Base-by-base conservation (phyloP, 257 asterid species). In the Paraleonurus japonicus region DNA sequence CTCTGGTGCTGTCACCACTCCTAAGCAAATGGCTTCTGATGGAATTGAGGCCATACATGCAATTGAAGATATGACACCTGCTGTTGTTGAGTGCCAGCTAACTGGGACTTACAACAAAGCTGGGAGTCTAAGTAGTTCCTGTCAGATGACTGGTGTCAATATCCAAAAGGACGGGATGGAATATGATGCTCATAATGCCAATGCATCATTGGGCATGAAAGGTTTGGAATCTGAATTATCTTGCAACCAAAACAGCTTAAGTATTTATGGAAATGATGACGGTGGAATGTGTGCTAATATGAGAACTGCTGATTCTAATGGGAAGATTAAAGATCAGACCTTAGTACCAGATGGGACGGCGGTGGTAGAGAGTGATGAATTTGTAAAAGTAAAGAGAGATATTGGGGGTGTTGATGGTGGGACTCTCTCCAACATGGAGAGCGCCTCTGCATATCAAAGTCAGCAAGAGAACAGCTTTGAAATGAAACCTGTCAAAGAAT, bases 161-260 rank as follows among this genome's bases (percentile, higher is more conserved):
- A 59, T 63, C 54, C 75, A 66, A 70, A 76, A 65, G 28, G 81
- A 78, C 28, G 81, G 41, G 58, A 73, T 57, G 35, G 47, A 45
- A 65, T 71, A 15, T 75, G 86, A 81, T 73, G 85, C 65, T 76
- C 76, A 69, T 67, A 80, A 61, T 53, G 69, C 33, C 59, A 67
- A 67, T 77, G 73, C 83, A 54, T 80, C 70, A 39, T 26, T 67
- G 33, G 86, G 78, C 67, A 33, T 74, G 20, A 85, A 85, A 62
- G 86, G 71, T 67, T 81, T 85, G 77, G 90, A 85, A 73, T 84
- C 87, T 39, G 86, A 72, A 65, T 81, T 85, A 71, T 76, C 86
- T 75, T 75, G 81, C 78, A 63, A 76, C 26, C 85, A 65, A 55
- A 58, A 88, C 63, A 84, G 72, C 72, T 61, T 50, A 74, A 78